phyloP scores from a whole-genome alignment of 176 grass and related monocot genomes.

The Carex scoparia region DNA sequence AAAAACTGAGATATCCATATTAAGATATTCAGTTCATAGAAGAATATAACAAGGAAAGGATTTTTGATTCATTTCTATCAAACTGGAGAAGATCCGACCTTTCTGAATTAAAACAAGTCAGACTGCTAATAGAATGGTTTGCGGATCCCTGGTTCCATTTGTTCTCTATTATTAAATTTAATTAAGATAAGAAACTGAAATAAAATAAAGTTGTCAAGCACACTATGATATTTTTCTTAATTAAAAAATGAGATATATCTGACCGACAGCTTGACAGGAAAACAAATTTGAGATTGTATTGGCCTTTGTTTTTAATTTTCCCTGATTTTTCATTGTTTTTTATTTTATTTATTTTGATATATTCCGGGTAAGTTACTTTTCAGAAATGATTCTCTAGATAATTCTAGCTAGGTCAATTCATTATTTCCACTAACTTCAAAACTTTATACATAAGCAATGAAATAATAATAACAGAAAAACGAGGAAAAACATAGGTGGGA shows the following conservation, averaged over 20 bases:
- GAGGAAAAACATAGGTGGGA: neutral
- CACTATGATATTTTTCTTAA: neutral
- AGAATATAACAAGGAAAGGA: no score
- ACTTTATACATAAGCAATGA: neutral
- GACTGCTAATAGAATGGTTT: conserved; percentile 9
- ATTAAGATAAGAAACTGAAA: neutral
- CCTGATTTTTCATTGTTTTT: neutral
- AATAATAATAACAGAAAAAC: neutral
- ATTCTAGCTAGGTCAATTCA: neutral
- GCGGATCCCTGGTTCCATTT: neutral
- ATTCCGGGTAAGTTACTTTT: neutral
- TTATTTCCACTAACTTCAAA: neutral
- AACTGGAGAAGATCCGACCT: neutral
- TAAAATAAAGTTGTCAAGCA: neutral
- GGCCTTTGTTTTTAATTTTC: neutral
- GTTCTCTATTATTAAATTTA: neutral
- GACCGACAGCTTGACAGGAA: neutral
- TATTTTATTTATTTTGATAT: neutral
- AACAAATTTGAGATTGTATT: neutral
- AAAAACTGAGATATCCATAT: neutral
- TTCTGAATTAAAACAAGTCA: neutral
- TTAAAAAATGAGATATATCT: neutral
- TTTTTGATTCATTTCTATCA: neutral
- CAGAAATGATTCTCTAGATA: neutral
- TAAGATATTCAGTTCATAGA: neutral